These are phyloP conservation scores for Zygosaccharomyces lentus DNA, from an alignment of 805 yeast species.

Conservation along the genomic window DNA sequence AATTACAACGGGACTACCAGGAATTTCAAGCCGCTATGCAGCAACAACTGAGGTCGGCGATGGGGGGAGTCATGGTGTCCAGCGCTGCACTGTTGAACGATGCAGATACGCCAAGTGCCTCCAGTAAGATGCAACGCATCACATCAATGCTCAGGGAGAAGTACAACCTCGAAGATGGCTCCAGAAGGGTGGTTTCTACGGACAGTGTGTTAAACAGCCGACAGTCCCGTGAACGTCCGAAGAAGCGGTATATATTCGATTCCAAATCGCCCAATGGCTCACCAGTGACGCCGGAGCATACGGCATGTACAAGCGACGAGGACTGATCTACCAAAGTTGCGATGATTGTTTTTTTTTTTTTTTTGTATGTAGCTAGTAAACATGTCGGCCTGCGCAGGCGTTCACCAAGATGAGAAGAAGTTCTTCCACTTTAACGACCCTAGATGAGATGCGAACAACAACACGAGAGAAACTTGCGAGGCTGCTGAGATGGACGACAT, in stretches of 20 bases:
- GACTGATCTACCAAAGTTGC: not conserved
- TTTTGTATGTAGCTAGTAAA: conserved; percentile 5
- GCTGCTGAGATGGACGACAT: conserved; percentile 12
- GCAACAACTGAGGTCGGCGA: conserved; percentile 1
- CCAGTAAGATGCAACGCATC: conserved; percentile 4
- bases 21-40: conserved; percentile 6
- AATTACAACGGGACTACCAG: conserved; percentile 4
- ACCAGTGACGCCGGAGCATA: conserved; percentile 2
- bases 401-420: not conserved
- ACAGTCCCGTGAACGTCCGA: not conserved
- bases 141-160: conserved; percentile 5
- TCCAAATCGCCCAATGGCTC: not conserved
- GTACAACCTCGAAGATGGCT: conserved; percentile 3
- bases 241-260: not conserved
- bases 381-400: not conserved
- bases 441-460: not conserved
- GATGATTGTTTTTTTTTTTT: not conserved
- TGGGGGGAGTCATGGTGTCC: conserved; percentile 5
- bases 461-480: not conserved
- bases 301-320: not conserved
- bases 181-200: conserved; percentile 4
- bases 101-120: conserved; percentile 4
- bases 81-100: conserved; percentile 6
- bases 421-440: not conserved
- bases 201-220: conserved; percentile 1